A percentile compares a stretch with the other conserved stretches of the same genome.
These are phyloP conservation scores for Kalaharituber pfeilii DNA, from an alignment of 2,329 filamentous ascomycete species.

Conservation along the genomic window DNA sequence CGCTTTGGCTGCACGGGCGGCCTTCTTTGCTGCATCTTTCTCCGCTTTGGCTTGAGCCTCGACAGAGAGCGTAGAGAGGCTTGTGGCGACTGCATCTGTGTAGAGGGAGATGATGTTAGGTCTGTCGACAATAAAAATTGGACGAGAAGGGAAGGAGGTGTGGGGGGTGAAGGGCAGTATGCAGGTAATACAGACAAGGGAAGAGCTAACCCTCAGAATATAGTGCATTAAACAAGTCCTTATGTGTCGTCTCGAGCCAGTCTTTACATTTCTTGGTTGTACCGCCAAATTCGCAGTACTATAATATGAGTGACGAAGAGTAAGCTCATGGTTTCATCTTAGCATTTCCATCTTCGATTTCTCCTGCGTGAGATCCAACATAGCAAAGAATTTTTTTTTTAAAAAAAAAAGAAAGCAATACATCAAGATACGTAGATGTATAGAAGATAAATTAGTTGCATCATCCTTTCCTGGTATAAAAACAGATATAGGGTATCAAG, in stretches of 20 bases:
- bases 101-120: not conserved
- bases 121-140: constrained; percentile 23
- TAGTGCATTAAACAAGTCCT: constrained; percentile 55
- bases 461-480: too few species aligned
- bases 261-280: constrained; percentile 94
- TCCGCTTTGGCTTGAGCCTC: constrained; percentile 27
- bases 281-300: constrained; percentile 99
- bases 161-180: not conserved
- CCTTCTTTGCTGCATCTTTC: constrained; percentile 36
- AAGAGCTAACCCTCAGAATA: constrained; percentile 61
- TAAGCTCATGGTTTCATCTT: not conserved
- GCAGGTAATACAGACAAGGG: not conserved
- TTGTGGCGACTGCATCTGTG: constrained; percentile 61
- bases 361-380: not conserved
- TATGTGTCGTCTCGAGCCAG: constrained; percentile 67
- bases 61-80: constrained; percentile 69
- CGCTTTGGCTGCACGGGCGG: constrained; percentile 84
- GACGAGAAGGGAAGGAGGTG: not conserved
- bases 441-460: too few species aligned
- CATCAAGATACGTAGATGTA: too few species aligned
- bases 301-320: too few species aligned
- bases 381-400: too few species aligned
- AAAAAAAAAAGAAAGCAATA: too few species aligned
- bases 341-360: not conserved
- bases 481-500: too few species aligned